Percentiles rank a stretch among this genome's conserved stretches.
Evolutionary conservation across 306 rosid genomes (phyloP).

Genomic region (Dryas octopetala): DNA sequence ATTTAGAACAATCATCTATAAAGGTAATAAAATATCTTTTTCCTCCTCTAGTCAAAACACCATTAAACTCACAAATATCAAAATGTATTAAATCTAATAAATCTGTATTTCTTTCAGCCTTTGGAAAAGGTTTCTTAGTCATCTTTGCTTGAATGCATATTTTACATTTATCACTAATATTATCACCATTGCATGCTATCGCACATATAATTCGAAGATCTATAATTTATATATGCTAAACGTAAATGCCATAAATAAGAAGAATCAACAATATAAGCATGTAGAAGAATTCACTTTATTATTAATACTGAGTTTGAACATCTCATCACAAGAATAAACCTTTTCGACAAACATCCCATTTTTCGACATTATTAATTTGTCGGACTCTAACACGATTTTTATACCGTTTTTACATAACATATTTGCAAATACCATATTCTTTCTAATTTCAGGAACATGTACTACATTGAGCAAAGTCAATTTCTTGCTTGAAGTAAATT

Average conservation of each 20-base stretch:
- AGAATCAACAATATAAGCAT: not conserved
- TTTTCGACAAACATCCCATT: not conserved
- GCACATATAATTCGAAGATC: not conserved
- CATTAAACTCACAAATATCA: no score
- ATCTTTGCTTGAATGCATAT: not conserved
- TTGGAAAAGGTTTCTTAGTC: no score
- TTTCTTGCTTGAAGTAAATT: not conserved
- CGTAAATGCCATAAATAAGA: not conserved
- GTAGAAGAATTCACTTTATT: not conserved
- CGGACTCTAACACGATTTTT: not conserved
- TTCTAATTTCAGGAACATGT: not conserved
- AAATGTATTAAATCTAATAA: no score
- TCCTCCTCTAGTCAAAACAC: no score
- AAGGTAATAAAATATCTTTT: no score
- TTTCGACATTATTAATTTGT: not conserved
- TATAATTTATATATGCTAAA: not conserved
- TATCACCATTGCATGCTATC: not conserved
- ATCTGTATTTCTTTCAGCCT: no score
- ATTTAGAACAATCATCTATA: no score
- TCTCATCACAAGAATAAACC: constrained; percentile 4
- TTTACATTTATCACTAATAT: not conserved
- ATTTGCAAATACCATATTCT: not conserved
- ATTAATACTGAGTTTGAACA: constrained; percentile 12
- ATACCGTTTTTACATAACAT: not conserved
- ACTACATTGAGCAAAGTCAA: not conserved